These are phyloP conservation scores for Saccharomycopsis hybrid DNA, from an alignment of 1,139 yeast species.

Conservation along the genomic window DNA sequence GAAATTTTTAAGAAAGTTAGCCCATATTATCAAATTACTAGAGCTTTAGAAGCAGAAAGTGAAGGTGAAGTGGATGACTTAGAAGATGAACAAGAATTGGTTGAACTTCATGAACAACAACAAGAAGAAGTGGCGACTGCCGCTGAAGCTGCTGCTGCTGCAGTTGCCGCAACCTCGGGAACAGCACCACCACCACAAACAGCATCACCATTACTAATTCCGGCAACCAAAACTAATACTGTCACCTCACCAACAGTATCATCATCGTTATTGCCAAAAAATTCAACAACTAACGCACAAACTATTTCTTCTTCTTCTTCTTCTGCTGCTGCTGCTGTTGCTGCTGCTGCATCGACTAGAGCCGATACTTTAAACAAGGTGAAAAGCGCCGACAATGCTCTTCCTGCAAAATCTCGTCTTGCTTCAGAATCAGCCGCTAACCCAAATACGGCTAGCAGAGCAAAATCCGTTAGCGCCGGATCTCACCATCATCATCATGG, in stretches of 20 bases:
- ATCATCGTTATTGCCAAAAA: neutral
- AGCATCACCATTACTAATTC: neutral
- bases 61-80: too few relatives aligned
- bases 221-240: conserved; percentile 21
- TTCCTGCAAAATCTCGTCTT: neutral
- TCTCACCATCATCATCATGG: too few relatives aligned
- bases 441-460: neutral
- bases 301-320: neutral
- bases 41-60: too few relatives aligned
- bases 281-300: too few relatives aligned
- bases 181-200: neutral
- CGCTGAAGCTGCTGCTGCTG: neutral
- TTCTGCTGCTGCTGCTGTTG: neutral
- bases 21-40: conserved; percentile 19
- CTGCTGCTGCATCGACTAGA: neutral
- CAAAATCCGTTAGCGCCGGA: conserved; percentile 7
- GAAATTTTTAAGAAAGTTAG: conserved; percentile 42
- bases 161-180: neutral
- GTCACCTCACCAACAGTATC: conserved; percentile 19
- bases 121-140: neutral
- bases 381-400: neutral
- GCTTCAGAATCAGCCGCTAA: neutral
- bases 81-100: too few relatives aligned
- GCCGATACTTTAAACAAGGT: too few relatives aligned
- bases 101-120: too few relatives aligned